A percentile compares a stretch with the other conserved stretches of the same genome.
Conservation (phyloP, 306 rosid species). For the Leucaena leucocephala region DNA sequence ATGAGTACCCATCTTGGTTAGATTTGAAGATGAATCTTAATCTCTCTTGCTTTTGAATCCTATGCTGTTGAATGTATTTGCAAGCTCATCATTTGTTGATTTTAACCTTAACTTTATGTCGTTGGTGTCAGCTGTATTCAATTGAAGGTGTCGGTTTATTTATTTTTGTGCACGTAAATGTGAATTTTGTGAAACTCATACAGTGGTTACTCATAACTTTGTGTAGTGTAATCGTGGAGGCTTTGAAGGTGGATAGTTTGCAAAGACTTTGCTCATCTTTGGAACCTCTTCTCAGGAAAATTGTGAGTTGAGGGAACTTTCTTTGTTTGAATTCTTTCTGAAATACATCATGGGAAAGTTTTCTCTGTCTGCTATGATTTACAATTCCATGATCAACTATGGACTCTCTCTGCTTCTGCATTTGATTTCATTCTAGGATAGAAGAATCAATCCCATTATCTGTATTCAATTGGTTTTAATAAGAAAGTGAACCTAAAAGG, state of each 20-base stretch:
- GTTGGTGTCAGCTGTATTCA: slow-evolving; percentile 15
- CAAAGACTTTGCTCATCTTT: slow-evolving; percentile 80
- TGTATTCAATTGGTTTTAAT: neutral
- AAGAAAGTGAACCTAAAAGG: neutral
- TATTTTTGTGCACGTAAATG: slow-evolving; percentile 27
- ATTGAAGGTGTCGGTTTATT: slow-evolving; percentile 17
- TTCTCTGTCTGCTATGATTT: slow-evolving; percentile 16
- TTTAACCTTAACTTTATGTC: neutral
- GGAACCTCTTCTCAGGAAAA: slow-evolving; percentile 86
- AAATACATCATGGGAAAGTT: neutral
- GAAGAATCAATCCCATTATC: slow-evolving; percentile 3
- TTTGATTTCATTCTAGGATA: neutral
- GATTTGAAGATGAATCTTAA: slow-evolving; percentile 19
- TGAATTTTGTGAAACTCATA: slow-evolving; percentile 30
- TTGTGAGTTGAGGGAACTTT: slow-evolving; percentile 58
- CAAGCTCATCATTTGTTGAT: neutral
- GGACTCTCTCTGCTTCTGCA: slow-evolving; percentile 7
- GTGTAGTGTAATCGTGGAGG: slow-evolving; percentile 85
- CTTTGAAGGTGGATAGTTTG: slow-evolving; percentile 86
- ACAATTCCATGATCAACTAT: neutral
- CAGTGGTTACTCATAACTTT: slow-evolving; percentile 35
- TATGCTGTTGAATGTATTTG: slow-evolving; percentile 13
- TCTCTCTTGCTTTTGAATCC: slow-evolving; percentile 15
- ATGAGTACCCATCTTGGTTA: slow-evolving; percentile 3
- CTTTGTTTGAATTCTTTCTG: slow-evolving; percentile 12